Evolutionary conservation across 345 rosid genomes (phyloP).

Genomic region (Populus davidiana): DNA sequence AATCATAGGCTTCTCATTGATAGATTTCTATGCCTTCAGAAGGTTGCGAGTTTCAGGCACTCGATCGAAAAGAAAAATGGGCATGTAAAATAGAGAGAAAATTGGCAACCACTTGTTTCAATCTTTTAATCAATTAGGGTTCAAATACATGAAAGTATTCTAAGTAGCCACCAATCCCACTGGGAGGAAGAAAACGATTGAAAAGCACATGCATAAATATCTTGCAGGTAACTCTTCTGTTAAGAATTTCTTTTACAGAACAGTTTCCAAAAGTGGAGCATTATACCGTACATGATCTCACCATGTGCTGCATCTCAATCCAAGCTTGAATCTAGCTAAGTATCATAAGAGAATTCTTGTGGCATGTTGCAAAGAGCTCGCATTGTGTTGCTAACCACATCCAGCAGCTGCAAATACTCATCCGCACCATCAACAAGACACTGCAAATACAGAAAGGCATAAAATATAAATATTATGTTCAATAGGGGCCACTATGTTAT

Average conservation of each 20-base stretch:
- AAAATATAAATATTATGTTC: background rate
- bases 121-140: background rate
- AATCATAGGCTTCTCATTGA: background rate
- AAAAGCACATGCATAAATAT: background rate
- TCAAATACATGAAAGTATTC: background rate
- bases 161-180: background rate
- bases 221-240: background rate
- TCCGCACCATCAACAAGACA: conserved; percentile 89
- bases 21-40: background rate
- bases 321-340: conserved; percentile 12
- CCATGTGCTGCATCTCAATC: background rate
- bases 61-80: background rate
- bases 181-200: background rate
- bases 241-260: background rate
- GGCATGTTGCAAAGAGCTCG: conserved; percentile 73
- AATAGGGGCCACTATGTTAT: background rate
- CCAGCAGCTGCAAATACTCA: conserved; percentile 92
- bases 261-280: background rate
- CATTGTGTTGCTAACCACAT: conserved; percentile 66
- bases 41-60: background rate
- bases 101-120: background rate
- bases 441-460: conserved; percentile 38
- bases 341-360: conserved; percentile 49
- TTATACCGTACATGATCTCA: background rate
- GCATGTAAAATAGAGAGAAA: background rate